A percentile compares a stretch with the other conserved stretches of the same genome.
Evolutionary conservation across 2,329 filamentous ascomycete species (phyloP).

Genomic region (Alternaria novae-zelandiae): DNA sequence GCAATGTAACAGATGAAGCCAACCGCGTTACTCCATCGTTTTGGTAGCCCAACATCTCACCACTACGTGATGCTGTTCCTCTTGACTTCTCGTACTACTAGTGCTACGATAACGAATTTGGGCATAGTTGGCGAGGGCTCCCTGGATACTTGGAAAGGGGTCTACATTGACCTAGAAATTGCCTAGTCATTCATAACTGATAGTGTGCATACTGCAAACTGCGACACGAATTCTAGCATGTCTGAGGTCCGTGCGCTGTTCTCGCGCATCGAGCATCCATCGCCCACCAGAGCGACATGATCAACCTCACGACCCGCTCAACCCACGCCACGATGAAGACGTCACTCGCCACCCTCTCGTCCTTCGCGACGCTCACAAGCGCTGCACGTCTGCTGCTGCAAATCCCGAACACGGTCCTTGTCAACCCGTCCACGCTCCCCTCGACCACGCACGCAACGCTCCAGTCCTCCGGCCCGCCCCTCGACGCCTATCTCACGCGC

Average conservation of each 20-base stretch:
- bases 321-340: slow-evolving; percentile 28
- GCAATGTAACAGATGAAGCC: neutral
- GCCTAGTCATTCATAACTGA: no score
- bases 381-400: slow-evolving; percentile 59
- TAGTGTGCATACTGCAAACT: no score
- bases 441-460: slow-evolving; percentile 70
- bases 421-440: slow-evolving; percentile 56
- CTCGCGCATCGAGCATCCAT: neutral
- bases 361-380: slow-evolving; percentile 47
- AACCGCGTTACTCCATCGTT: neutral
- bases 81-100: neutral
- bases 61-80: neutral
- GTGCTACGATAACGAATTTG: neutral
- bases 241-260: neutral
- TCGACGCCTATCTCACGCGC: slow-evolving; percentile 69
- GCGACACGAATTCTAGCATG: neutral
- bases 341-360: slow-evolving; percentile 51
- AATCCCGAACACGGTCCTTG: slow-evolving; percentile 54
- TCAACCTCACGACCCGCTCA: neutral
- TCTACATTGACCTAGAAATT: no score
- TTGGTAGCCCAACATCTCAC: neutral
- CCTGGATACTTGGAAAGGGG: no score
- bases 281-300: neutral
- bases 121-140: no score
- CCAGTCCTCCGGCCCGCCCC: slow-evolving; percentile 59